Evolutionary conservation across 192 early-diverging fungal species (phyloP).

Genomic region (Coemansia umbellata): DNA sequence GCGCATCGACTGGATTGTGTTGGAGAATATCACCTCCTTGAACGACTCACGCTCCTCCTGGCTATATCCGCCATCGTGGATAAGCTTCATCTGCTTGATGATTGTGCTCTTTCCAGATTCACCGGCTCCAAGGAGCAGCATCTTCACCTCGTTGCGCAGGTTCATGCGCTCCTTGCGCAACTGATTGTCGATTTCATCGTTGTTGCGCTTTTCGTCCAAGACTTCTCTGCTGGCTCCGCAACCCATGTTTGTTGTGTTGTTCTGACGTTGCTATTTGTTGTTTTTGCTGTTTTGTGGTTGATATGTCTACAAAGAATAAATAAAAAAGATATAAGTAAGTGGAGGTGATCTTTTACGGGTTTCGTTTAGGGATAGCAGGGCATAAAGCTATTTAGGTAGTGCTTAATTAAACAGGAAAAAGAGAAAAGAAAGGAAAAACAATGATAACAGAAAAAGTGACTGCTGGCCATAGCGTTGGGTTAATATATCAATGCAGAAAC

Average conservation of each 20-base stretch:
- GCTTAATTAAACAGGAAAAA: too few species aligned
- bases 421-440: background rate
- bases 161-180: conserved; percentile 75
- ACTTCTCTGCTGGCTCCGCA: conserved; percentile 85
- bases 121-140: conserved; percentile 90
- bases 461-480: too few species aligned
- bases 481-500: too few species aligned
- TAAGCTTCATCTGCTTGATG: conserved; percentile 97
- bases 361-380: too few species aligned
- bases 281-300: background rate
- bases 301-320: background rate
- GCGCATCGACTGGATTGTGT: conserved; percentile 94
- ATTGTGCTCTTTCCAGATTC: conserved; percentile 98
- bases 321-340: too few species aligned
- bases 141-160: conserved; percentile 91
- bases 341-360: too few species aligned
- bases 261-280: background rate
- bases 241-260: conserved; percentile 78
- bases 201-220: conserved; percentile 74
- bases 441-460: too few species aligned
- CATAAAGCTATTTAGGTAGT: too few species aligned
- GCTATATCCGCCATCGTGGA: conserved; percentile 93
- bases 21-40: conserved; percentile 94
- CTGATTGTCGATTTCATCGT: conserved; percentile 90
- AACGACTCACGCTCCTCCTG: conserved; percentile 87